Evolutionary conservation across 345 rosid species (phyloP).

Genomic region (Ailanthus altissimus): DNA sequence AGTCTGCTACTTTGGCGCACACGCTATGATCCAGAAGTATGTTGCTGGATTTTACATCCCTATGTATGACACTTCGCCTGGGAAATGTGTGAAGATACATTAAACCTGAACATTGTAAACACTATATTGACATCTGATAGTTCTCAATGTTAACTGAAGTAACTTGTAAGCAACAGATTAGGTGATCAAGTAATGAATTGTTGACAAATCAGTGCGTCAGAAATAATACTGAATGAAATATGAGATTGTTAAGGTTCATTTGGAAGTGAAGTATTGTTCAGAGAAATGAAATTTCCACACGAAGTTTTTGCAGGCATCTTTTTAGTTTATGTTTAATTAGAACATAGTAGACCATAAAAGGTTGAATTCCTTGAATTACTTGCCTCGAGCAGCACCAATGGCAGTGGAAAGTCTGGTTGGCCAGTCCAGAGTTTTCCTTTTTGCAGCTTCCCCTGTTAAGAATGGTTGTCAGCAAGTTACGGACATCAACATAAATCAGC

Average conservation of each 20-base stretch:
- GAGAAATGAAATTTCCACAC: background rate
- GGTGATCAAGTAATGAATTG: background rate
- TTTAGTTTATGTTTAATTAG: background rate
- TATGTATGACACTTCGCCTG: slow-evolving; percentile 45
- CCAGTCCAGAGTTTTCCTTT: slow-evolving; percentile 70
- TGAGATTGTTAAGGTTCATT: background rate
- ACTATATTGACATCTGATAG: background rate
- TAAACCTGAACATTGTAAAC: slow-evolving; percentile 43
- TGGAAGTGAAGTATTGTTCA: background rate
- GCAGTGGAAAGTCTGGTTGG: slow-evolving; percentile 71
- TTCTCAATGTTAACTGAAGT: background rate
- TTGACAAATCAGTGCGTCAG: background rate
- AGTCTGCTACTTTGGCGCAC: slow-evolving; percentile 73
- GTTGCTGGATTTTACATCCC: slow-evolving; percentile 80
- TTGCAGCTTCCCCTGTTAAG: slow-evolving; percentile 60
- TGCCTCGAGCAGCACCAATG: slow-evolving; percentile 71
- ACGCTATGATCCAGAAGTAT: slow-evolving; percentile 70
- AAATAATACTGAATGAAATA: background rate
- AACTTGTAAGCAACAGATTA: background rate
- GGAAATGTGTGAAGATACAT: slow-evolving; percentile 43
- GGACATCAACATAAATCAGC: background rate
- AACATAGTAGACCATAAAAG: background rate
- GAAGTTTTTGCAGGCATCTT: background rate
- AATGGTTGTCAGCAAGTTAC: slow-evolving; percentile 19
- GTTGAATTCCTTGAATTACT: slow-evolving; percentile 11